Evolutionary conservation across 257 asterid genomes (phyloP).

Genomic region (Vinca minor): DNA sequence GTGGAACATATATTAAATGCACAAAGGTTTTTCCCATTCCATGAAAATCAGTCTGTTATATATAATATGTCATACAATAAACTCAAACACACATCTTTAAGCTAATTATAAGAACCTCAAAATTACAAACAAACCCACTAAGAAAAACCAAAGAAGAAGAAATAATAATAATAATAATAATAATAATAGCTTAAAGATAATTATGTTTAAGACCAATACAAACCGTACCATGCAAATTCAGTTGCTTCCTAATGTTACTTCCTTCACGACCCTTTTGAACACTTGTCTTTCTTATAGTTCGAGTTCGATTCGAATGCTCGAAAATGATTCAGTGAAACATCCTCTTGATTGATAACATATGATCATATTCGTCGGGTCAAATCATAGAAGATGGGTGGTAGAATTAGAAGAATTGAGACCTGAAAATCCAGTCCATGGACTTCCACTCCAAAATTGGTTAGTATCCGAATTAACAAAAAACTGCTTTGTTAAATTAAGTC

Average conservation of each 20-base stretch:
- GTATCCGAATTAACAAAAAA: slow-evolving; percentile 23
- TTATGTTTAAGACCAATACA: slow-evolving; percentile 5
- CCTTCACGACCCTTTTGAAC: too few species aligned
- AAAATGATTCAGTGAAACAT: not conserved
- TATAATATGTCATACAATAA: slow-evolving; percentile 11
- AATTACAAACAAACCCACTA: not conserved
- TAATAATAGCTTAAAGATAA: not conserved
- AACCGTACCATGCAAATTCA: slow-evolving; percentile 15
- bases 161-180: not conserved
- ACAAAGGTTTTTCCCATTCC: not conserved
- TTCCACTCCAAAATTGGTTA: slow-evolving; percentile 21
- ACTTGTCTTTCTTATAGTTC: too few species aligned
- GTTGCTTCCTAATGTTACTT: slow-evolving; percentile 14
- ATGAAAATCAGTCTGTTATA: slow-evolving; percentile 11
- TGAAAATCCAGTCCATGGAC: slow-evolving; percentile 30
- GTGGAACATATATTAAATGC: too few species aligned
- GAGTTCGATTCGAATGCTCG: not conserved
- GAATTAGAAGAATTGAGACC: slow-evolving; percentile 35
- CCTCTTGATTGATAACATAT: not conserved
- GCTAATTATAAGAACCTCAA: slow-evolving; percentile 4
- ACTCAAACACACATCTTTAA: not conserved
- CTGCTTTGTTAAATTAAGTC: slow-evolving; percentile 29
- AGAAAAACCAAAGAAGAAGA: too few species aligned
- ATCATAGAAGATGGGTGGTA: slow-evolving; percentile 27
- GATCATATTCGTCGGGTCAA: too few species aligned